Evolutionary conservation across 306 rosid genomes (phyloP), one percentile per base, ranked within the genome.

Genomic region (Trifolium subterraneum): DNA sequence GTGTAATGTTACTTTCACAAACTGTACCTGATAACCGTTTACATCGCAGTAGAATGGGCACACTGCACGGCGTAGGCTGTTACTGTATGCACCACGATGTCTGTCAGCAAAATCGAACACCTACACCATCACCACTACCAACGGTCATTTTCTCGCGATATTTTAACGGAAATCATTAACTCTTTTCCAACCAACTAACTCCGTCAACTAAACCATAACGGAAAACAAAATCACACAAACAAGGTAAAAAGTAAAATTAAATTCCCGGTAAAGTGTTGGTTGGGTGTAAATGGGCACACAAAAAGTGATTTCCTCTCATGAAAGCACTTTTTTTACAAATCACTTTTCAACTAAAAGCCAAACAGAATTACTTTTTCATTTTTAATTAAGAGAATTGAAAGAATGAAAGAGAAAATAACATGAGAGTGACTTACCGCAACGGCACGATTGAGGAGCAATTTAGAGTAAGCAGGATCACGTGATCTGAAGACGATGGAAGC

Each of bases 401-500:
- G 20, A 7, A 2, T 7, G 23, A 6, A 6, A 47, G 20, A 51
- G 58, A 52, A 9, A 10, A 10, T 4, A 5, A 13, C n/a, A 12
- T 15, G 8, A 41, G 55, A 72, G 79, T 19, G 80, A 90, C 89
- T 62, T 76, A 94, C 99, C 96, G 80, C 84, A 85, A 94, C 90
- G 97, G 99, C 99, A 67, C 99, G 95, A 77, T 82, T 84, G 59
- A 94, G 97, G 2, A 94, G 97, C 78, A 88, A 22, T 15, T 83
- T 36, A 1, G 99, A 92, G 89, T 92, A 94, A 4, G 92, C 48
- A 2, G 97, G 93, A 47, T 94, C 97, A 86, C 93, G 96, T 87
- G 99, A 88, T 79, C 99, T 86, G 92, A 94, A 94, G 20, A 94
- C 99, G 61, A 94, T 94, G 77, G 99, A 94, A 0, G 99, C 99